Evolutionary conservation across 495 filamentous ascomycete species (phyloP), one percentile per base, ranked within the genome.

Genomic region (Glarea lozoyensis): DNA sequence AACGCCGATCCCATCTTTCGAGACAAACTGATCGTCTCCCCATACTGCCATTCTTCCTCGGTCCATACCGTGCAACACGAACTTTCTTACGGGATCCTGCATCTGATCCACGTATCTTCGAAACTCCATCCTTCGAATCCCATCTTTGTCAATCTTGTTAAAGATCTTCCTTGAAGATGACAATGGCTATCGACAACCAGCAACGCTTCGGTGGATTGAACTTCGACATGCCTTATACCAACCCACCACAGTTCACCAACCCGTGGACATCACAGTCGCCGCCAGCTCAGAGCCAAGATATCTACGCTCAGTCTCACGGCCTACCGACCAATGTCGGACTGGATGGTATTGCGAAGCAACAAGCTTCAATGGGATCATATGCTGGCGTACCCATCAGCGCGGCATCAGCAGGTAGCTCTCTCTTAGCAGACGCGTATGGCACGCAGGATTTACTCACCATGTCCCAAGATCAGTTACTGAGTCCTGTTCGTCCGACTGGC

Each of bases 121-220:
- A 40, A 41, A 59, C 51, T 52, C 47, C 60, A 56, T 63, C 47
- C 60, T 60, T 38, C 38, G 35, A 16, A 21, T 51, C 33, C 17
- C 24, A 19, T 37, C 32, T 3, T 23, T 15, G n/a, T 27, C 37
- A 25, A n/a, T 29, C 7, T 46, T 21, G 25, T 35, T 21, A 30
- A 44, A 38, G 37, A 43, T 48, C 40, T 38, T 37, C 37, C 40
- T 7, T 7, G 58, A 72, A 60, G 64, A 81, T 86, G 78, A 86
- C 84, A 70, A 82, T 93, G 79, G 86, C 90, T 67, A 79, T 92
- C 66, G 84, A 88, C 66, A 73, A 89, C 64, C 84, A 85, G 70
- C 87, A 85, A 69, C 71, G 75, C 37, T 81, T 86, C 64, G 79
- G 86, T 68, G 76, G 75, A 52, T 76, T 90, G 70, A 75, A 76